Evolutionary conservation across 2,329 filamentous ascomycete genomes (phyloP), one percentile per base, ranked within the genome.

Genomic region (Bipolaris zeicola): DNA sequence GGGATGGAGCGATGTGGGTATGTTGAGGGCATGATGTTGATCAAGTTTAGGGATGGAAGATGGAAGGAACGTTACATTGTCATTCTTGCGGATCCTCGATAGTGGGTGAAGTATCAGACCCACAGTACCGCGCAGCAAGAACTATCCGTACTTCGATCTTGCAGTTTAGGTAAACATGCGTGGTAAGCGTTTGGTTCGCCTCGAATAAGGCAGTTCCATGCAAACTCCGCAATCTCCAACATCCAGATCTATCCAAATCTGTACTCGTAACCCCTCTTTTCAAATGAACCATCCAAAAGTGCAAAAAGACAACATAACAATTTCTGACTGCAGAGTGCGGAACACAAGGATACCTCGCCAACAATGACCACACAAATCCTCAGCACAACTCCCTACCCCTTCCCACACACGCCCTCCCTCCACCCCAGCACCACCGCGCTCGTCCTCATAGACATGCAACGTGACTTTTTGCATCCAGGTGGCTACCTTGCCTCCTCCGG

Each of bases 361-460:
- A 18, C 16, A n/a, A 54, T 66, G 65, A 43, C 54, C 7, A 48
- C 55, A 16, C 69, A 72, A 49, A 65, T 72, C 48, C 38, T 61
- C 47, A 57, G 65, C 16, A 54, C 68, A 3, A 48, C 18, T 1
- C 78, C 78, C 18, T 80, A 79, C 55, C 51, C 70, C 47, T 80
- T 76, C 76, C 79, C 79, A 0, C 74, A 78, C 63, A 70, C 78
- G 60, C 49, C 63, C 16, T 67, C 69, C 13, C 75, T 82, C 46
- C 69, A 74, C 7, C 73, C 75, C 1, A 45, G 52, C 5, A 80
- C 75, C 22, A 84, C 82, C 3, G 82, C 82, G 1, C 72, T 85
- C 31, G 68, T 85, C 3, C 76, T 85, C 54, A 81, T 85, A 63
- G 83, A 85, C 70, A 82, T 85, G 76, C 82, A 85, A 67, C 79